phyloP scores from a whole-genome alignment of 2,329 filamentous ascomycete genomes.

The Cladosporium sp. region DNA sequence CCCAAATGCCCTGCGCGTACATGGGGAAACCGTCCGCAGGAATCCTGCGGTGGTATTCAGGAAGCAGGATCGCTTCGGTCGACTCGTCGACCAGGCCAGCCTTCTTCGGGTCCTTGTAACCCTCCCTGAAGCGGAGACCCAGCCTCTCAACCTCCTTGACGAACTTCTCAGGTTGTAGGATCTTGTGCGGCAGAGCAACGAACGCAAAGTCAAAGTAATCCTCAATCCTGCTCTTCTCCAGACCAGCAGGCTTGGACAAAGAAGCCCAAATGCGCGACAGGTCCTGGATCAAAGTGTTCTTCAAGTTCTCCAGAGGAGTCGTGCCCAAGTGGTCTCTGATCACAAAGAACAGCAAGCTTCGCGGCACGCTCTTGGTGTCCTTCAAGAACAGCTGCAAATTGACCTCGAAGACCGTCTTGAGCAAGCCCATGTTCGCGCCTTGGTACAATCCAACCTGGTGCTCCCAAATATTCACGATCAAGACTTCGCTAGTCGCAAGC shows the following conservation, averaged over 20 bases:
- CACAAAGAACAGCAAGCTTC: conserved; percentile 95
- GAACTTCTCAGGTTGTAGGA: conserved; percentile 91
- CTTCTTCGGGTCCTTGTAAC: conserved; percentile 69
- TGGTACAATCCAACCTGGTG: conserved; percentile 98
- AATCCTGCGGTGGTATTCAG: conserved; percentile 93
- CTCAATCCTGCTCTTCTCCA: conserved; percentile 86
- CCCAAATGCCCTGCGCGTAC: conserved; percentile 94
- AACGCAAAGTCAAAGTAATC: conserved; percentile 99
- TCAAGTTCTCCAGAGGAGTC: conserved; percentile 85
- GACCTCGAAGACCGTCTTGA: conserved; percentile 99
- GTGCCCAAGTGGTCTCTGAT: conserved; percentile 95
- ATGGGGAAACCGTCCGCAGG: conserved; percentile 95
- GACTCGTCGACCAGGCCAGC: conserved; percentile 67
- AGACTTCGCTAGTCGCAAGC: conserved; percentile 92
- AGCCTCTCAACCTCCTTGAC: conserved; percentile 75
- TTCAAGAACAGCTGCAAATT: conserved; percentile 96
- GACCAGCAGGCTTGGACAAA: conserved; percentile 84
- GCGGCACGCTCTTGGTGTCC: conserved; percentile 85
- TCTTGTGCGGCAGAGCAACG: conserved; percentile 92
- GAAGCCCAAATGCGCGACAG: conserved; percentile 89
- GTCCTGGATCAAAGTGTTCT: conserved; percentile 87
- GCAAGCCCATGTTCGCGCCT: conserved; percentile 95
- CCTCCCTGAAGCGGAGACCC: conserved; percentile 77
- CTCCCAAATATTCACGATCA: conserved; percentile 99
- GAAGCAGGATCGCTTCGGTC: conserved; percentile 77